Base-by-base conservation (phyloP, 2,329 filamentous ascomycete genomes). In the Apiospora phragmitis region DNA sequence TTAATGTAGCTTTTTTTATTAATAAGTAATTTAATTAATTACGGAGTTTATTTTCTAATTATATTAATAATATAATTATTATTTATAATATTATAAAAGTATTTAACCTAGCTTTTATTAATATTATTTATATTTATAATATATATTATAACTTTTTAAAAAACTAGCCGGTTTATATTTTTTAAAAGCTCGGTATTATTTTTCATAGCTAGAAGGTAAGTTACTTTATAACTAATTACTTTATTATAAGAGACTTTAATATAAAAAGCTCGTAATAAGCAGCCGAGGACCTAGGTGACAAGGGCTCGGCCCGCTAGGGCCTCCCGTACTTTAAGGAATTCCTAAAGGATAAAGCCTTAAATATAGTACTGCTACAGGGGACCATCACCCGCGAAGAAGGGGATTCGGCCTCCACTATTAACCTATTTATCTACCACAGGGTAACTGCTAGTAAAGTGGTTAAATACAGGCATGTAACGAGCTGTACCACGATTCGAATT, bases 301-400 rank as follows among this genome's bases (percentile, higher is more conserved):
- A 11, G 9, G 21, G 1, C 8, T n/a, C 9, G 9, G 21, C 4
- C 4, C 4, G 4, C 2, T 2, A 8, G 4, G 21, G 1, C 1
- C 4, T 47, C 0, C 4, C 4, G 1, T 47, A 47, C 4, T 47
- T 47, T 47, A 47, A n/a, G 11, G 3, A n/a, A 1, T 47, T 47
- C 3, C 9, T 47, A n/a, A 47, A n/a, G 0, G 9, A 8, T 3
- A 11, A 47, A 47, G 4, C 21, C 3, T 47, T 47, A n/a, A n/a
- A 47, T 9, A 4, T 47, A 9, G 7, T 47, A 11, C 11, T 47
- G n/a, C n/a, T 47, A 47, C 21, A 21, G 6, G 21, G 21, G 9
- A 47, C 21, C 9, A 7, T n/a, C n/a, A 47, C 9, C 3, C 5
- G 9, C 1, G 18, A 21, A 0, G 1, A n/a, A 8, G 9, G n/a